Base-by-base conservation (phyloP, 2,329 filamentous ascomycete species). In the Fusarium sp. region DNA sequence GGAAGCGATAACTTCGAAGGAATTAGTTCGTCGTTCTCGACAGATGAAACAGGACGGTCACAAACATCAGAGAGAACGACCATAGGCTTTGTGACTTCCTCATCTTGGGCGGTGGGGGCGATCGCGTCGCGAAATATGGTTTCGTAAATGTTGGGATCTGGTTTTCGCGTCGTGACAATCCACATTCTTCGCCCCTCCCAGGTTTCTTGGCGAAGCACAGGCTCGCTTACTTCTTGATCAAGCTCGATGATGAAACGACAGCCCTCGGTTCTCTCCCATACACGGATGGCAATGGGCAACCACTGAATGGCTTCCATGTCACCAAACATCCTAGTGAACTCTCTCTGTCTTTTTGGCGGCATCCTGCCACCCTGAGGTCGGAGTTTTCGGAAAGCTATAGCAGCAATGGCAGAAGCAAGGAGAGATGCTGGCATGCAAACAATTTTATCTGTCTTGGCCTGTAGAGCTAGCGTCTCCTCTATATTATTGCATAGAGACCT, bases 221-320 rank as follows among this genome's bases (percentile, higher is more conserved):
- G 39, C 2, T 22, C 2, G 0, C 4, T 6, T 2, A 8, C 0
- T 2, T 1, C 2, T 3, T 44, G 11, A 15, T 55, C 25, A 1
- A 58, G 1, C 14, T 58, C 10, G 11, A 55, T 45, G 3, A 1
- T 0, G 4, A 54, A 54, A 0, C 13, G 6, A 1, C 3, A 0
- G 3, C 7, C 8, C 0, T 3, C 2, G 3, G 20, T 10, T 1
- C 8, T 4, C 0, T 2, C 0, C 2, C 3, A 13, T 2, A 39
- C 17, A 6, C 3, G 6, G 5, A 58, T 13, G 4, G 49, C 50
- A 4, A 56, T 3, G 0, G 55, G 1, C 0, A 58, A 5, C 55
- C 55, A 58, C 9, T 46, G 40, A 0, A 56, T n/a, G 1, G 0
- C 17, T 0, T 56, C 56, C 1, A 13, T 19, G 0, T 11, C 2